Evolutionary conservation across 352 stramenopile genomes (phyloP).

Genomic region (Phytophthora syringae): DNA sequence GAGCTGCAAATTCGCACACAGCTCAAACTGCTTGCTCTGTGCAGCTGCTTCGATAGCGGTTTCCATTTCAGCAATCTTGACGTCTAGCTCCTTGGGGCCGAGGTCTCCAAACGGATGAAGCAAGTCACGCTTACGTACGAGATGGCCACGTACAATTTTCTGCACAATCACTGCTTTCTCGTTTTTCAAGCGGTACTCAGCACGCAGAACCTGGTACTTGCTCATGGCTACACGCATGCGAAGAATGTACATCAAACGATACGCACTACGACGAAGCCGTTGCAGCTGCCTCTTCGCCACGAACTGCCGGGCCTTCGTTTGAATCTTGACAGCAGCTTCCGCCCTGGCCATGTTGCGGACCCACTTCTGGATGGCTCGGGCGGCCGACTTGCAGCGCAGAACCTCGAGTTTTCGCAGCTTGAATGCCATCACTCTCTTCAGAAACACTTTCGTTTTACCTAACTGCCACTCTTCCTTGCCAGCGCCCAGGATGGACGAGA

Average conservation of each 20-base stretch:
- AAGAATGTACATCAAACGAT: slow-evolving; percentile 66
- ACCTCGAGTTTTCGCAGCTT: slow-evolving; percentile 87
- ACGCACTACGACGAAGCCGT: slow-evolving; percentile 62
- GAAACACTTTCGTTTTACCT: slow-evolving; percentile 89
- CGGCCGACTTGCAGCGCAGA: slow-evolving; percentile 84
- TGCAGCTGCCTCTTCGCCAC: slow-evolving; percentile 60
- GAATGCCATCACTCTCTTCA: slow-evolving; percentile 80
- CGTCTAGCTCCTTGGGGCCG: slow-evolving; percentile 80
- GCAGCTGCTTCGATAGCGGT: slow-evolving; percentile 80
- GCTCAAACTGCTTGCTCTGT: slow-evolving; percentile 85
- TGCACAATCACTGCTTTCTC: slow-evolving; percentile 75
- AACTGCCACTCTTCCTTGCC: slow-evolving; percentile 91
- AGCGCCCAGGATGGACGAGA: slow-evolving; percentile 85
- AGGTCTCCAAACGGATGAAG: slow-evolving; percentile 81
- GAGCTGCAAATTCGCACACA: slow-evolving; percentile 84
- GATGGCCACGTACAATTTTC: slow-evolving; percentile 70
- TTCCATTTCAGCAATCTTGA: slow-evolving; percentile 80
- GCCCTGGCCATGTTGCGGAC: slow-evolving; percentile 71
- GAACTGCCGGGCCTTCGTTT: slow-evolving; percentile 77
- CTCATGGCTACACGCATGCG: slow-evolving; percentile 67
- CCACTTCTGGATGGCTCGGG: slow-evolving; percentile 84
- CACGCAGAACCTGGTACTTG: slow-evolving; percentile 61
- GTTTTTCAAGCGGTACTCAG: slow-evolving; percentile 58
- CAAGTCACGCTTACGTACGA: slow-evolving; percentile 79
- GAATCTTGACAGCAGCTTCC: slow-evolving; percentile 68